Evolutionary conservation across 148 eudicot genomes (phyloP), one percentile per base, ranked within the genome.

Genomic region (Nepenthes mirabilis): DNA sequence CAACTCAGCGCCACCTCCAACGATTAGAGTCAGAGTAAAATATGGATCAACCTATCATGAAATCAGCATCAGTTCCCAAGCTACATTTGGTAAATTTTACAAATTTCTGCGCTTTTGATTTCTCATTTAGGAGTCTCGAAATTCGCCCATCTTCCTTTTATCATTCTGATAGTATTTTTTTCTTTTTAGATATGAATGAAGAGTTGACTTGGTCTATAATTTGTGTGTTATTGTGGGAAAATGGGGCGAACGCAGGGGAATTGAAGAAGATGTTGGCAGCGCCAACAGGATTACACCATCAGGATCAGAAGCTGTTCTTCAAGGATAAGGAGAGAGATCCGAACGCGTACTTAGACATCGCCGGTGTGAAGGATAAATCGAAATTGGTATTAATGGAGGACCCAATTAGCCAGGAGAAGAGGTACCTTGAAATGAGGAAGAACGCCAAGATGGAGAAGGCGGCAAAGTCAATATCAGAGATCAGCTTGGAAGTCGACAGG

Each of bases 271-370:
- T 75, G 77, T 57, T 85, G 65, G 78, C 70, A 36, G 71, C 71
- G 40, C 47, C 64, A 62, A 87, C 83, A 33, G 86, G 95, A 47
- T 51, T 87, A 53, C 74, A 82, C 62, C 77, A 74, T 2, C 74
- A 80, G 14, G 88, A 87, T 65, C 95, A 87, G 71, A 90, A 80
- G 57, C 52, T 90, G 49, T 64, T 87, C 5, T 90, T 66, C 67
- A 87, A 80, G 58, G 95, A 87, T 9, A 79, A 75, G 51, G 95
- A 82, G 71, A 87, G 85, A 65, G 83, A 84, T 60, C 84, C 97
- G 49, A 84, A 59, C 34, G 61, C 72, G 6, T 87, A 74, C 58
- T 91, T 90, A 59, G 88, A 87, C 66, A 73, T 57, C 56, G 68
- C 64, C 33, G 97, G 95, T 4, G 91, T 90, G 55, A 87, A 71